Evolutionary conservation across 495 filamentous ascomycete genomes (phyloP), one percentile per base, ranked within the genome.

Genomic region (Umbilicaria muhlenbergii): DNA sequence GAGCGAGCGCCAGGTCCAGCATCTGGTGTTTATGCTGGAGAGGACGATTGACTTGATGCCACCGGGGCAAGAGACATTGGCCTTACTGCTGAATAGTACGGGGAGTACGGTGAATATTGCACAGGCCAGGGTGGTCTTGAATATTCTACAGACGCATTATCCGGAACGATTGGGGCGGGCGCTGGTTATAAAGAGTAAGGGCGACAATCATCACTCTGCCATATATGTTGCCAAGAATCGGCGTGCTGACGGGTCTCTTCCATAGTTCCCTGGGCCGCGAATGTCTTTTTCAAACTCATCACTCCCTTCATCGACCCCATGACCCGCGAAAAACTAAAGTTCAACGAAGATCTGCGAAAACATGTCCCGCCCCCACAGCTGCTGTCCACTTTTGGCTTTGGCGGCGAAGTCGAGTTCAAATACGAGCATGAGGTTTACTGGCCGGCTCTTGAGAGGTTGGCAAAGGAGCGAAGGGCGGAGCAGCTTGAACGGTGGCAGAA

Each of bases 1-100:
- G 59, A 81, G 77, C 45, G 81, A 86, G n/a, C 75, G 85, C 54
- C 91, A 98, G 60, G 74, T 95, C 18, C 77, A 98, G 58, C 88
- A 95, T 58, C 70, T 98, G 36, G 87, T 95, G 34, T 98, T 75
- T 59, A 94, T 94, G 86, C 63, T 98, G 36, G 91, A 98, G 67
- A 74, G 85, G 18, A 75, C 81, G 15, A 77, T 95, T 51, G 86
- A 94, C 45, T 58, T 95, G 31, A 88, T 92, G 78, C 74, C 78
- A 1, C 73, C 91, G 1, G 78, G 80, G 11, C 83, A 91, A 54
- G 91, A 94, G 61, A 87, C 77, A 2, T 58, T 93, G 36, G 80
- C 84, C 7, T 68, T 98, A 3, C 62, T 95, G 41, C 83, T 95
- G 53, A 84, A 94, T 66, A 94, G 89, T 66, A 84, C 81, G 54